Evolutionary conservation across 1,284 basidiomycete species (phyloP), one percentile per base, ranked within the genome.

Genomic region (Moesziomyces aphidis): DNA sequence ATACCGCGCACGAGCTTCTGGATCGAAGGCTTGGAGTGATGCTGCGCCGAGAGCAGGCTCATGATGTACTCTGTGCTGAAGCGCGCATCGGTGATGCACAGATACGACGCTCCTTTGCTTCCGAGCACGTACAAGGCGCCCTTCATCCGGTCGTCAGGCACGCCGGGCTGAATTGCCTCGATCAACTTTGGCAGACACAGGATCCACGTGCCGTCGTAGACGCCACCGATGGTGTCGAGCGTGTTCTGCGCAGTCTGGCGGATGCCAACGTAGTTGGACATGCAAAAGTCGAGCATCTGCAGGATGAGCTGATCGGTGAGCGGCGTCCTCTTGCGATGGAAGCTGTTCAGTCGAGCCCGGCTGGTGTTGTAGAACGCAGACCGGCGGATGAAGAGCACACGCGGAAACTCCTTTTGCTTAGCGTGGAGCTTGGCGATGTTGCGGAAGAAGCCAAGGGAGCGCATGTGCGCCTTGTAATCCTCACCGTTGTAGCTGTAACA

Each of bases 131-230:
- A 95, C 22, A 99, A 87, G 8, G 95, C 95, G 13, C 93, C 93
- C 86, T 99, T 99, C 90, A 97, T 97, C 53, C 92, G 89, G 86
- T 98, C 96, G 23, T 95, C 93, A 79, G 94, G 92, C 17, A 65
- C 76, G 7, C 61, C 59, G 11, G 67, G 72, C 34, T 65, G 51
- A 49, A 96, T 86, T 0, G 93, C 90, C 46, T 90, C 88, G 78
- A 96, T 91, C 39, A 83, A 58, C 24, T 87, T 87, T 1, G 92
- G 91, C 55, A 94, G 87, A 55, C 89, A 89, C 70, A 91, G 89
- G 65, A 90, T 88, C 65, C 92, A 92, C 2, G 93, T 92, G 47
- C 94, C 91, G 60, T 94, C 89, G 78, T 92, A 97, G 79, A 91
- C 91, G 89, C 93, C 76, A 24, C 89, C 90, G 55, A 91, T 89